phyloP scores from a whole-genome alignment of 768 basidiomycete species.

The Lactarius akahatsu region DNA sequence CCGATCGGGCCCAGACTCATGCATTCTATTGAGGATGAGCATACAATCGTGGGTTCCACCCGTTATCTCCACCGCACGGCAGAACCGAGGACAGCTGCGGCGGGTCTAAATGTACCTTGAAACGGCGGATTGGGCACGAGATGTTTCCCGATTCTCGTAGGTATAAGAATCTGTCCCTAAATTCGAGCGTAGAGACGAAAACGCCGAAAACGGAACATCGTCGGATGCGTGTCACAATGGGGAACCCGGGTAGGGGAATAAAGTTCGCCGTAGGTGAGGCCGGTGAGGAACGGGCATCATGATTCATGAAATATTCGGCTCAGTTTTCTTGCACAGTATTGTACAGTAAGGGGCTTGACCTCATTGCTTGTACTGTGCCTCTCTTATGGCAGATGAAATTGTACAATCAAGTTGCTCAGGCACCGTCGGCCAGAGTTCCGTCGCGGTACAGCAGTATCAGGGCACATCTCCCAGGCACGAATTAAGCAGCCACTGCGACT shows the following conservation, averaged over 20 bases:
- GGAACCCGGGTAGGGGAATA: neutral
- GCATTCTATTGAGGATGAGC: neutral
- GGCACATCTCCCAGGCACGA: slow-evolving; percentile 1
- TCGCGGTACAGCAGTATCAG: neutral
- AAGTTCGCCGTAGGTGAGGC: slow-evolving; percentile 13
- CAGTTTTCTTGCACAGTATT: slow-evolving; percentile 1
- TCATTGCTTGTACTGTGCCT: neutral
- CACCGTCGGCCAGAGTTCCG: neutral
- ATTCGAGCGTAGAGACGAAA: neutral
- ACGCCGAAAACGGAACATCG: slow-evolving; percentile 5
- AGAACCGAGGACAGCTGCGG: neutral
- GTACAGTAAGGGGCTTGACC: neutral
- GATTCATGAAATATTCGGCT: slow-evolving; percentile 17
- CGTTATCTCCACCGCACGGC: slow-evolving; percentile 8
- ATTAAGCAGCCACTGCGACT: neutral
- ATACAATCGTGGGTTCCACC: neutral
- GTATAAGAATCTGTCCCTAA: neutral
- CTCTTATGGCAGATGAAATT: neutral
- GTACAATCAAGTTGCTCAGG: neutral
- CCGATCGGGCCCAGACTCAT: slow-evolving; percentile 2
- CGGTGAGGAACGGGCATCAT: slow-evolving; percentile 3
- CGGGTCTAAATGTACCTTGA: neutral
- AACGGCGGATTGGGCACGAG: neutral
- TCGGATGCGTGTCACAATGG: neutral
- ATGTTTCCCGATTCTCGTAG: neutral